Evolutionary conservation across 805 yeast species (phyloP).

Genomic region (Saturnispora sanitii): DNA sequence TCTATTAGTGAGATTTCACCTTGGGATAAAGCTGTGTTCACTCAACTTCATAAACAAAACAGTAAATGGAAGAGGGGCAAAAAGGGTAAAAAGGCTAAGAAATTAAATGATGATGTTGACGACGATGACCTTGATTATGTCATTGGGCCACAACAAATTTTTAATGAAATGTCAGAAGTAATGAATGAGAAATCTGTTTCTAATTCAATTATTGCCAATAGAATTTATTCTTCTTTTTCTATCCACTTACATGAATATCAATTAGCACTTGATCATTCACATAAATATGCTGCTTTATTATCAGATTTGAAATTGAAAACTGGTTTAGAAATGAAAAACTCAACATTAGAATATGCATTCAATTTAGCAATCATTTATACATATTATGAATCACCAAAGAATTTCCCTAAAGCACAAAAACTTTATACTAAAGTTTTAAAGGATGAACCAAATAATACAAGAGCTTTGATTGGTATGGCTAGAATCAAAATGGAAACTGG

Average conservation of each 20-base stretch:
- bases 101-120: constrained; percentile 15
- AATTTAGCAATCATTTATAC: constrained; percentile 70
- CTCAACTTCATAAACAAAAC: constrained; percentile 12
- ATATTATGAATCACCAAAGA: constrained; percentile 83
- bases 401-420: constrained; percentile 62
- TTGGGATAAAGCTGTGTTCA: constrained; percentile 32
- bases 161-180: constrained; percentile 10
- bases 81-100: constrained; percentile 12
- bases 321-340: constrained; percentile 38
- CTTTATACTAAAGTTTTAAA: constrained; percentile 55
- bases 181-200: constrained; percentile 15
- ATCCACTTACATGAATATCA: constrained; percentile 54
- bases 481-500: constrained; percentile 61
- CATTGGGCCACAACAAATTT: constrained; percentile 13
- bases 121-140: constrained; percentile 11
- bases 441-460: constrained; percentile 29
- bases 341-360: constrained; percentile 52
- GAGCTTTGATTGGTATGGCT: constrained; percentile 76
- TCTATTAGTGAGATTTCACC: constrained; percentile 60
- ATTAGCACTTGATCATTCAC: constrained; percentile 50
- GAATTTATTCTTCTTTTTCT: constrained; percentile 55
- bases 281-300: constrained; percentile 46
- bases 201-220: constrained; percentile 46
- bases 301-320: constrained; percentile 37
- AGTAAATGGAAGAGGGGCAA: constrained; percentile 13